Conservation (phyloP, 2,329 filamentous ascomycete genomes). For the Chaetomiaceae sp. region DNA sequence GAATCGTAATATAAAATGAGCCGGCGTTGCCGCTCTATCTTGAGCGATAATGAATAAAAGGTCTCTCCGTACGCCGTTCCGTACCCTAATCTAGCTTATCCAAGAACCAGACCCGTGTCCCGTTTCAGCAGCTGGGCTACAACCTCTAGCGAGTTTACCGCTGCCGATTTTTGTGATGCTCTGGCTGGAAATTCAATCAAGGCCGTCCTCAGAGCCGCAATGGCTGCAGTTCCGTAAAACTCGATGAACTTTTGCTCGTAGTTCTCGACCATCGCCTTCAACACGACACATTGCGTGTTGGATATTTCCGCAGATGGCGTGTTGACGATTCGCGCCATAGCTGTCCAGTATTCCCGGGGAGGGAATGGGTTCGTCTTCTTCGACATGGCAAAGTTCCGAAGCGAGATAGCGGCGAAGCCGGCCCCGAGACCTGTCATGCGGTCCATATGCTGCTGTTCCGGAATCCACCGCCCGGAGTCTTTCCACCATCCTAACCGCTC, state of each 20-base stretch:
- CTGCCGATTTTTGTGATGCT: conserved; percentile 44
- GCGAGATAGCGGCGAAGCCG: conserved; percentile 76
- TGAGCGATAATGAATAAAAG: background rate
- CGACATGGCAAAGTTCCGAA: conserved; percentile 75
- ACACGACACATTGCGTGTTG: conserved; percentile 67
- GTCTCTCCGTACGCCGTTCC: background rate
- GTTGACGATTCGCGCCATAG: conserved; percentile 71
- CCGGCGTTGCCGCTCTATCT: conserved; percentile 5
- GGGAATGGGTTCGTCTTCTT: conserved; percentile 69
- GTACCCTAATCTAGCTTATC: conserved; percentile 23
- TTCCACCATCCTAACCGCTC: conserved; percentile 69
- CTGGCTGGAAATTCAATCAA: conserved; percentile 68
- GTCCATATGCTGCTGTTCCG: conserved; percentile 70
- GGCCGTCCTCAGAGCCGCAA: conserved; percentile 66
- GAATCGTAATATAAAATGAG: background rate
- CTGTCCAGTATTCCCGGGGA: conserved; percentile 76
- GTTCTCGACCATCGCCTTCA: conserved; percentile 67
- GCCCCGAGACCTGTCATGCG: conserved; percentile 79
- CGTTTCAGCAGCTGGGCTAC: conserved; percentile 50
- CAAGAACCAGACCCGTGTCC: conserved; percentile 47
- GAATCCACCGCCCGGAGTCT: conserved; percentile 55
- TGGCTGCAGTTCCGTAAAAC: conserved; percentile 74
- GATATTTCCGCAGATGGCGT: conserved; percentile 63
- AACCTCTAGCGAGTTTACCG: conserved; percentile 49
- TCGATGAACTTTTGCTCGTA: conserved; percentile 71